Evolutionary conservation across 805 yeast species (phyloP), one percentile per base, ranked within the genome.

Genomic region (Hanseniaspora jakobsenii): DNA sequence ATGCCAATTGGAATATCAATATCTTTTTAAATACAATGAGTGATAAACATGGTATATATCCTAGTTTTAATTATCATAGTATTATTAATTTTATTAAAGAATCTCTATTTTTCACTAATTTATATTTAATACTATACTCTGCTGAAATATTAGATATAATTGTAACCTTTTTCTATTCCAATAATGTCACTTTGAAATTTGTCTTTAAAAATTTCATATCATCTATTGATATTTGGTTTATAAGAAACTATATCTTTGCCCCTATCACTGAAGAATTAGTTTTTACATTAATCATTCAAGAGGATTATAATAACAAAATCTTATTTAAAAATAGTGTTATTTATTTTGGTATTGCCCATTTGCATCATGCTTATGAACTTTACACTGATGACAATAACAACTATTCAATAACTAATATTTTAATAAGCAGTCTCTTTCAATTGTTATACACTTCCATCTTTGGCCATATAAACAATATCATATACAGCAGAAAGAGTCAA

Each of bases 331-430:
- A 46, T 50, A 36, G 51, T 57, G 2, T 60, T 61, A 0, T 58
- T 12, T 59, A 55, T 47, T 61, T 61, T 39, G 64, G 64, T 4
- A 35, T 60, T 4, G 64, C 65, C 0, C 65, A 61, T 44, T 38
- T 53, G 7, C 65, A 61, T 39, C 65, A 61, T 44, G 63, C 57
- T 0, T 59, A 53, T 41, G 63, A 58, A 38, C 32, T 50, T 32
- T 50, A 48, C 18, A 47, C 49, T 5, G 59, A 60, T 1, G 44
- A 44, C 12, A 38, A 17, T 16, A 44, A 32, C 23, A 36, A 47
- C 4, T 38, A 52, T 13, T 38, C 51, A 2, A 6, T 49, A 4
- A 18, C 44, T 3, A 48, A 52, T 4, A 53, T 61, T 13, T 2
- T 52, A 2, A 29, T 53, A 6, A 54, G 47, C 30, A 49, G 58